These are phyloP conservation scores for Royoungia palumana DNA, from an alignment of 768 basidiomycete genomes.

Conservation along the genomic window DNA sequence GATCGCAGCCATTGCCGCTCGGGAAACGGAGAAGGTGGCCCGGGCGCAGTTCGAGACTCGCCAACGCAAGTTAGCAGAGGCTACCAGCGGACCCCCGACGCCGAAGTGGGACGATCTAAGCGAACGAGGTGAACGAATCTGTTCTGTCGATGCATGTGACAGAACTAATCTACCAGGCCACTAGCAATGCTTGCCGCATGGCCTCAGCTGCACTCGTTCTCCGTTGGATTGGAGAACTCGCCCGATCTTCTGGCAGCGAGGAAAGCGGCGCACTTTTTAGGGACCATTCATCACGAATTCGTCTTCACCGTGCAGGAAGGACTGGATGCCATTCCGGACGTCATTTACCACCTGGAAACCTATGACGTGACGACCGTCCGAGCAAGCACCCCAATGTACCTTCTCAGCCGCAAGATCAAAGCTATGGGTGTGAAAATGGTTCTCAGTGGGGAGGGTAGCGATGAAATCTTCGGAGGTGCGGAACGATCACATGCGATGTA, in stretches of 20 bases:
- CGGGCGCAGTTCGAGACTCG: constrained; percentile 73
- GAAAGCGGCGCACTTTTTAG: constrained; percentile 89
- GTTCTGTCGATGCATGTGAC: background rate
- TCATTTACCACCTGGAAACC: constrained; percentile 97
- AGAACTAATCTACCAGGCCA: constrained; percentile 4
- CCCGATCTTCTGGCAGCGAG: constrained; percentile 93
- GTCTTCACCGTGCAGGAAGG: constrained; percentile 98
- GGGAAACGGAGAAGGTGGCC: constrained; percentile 92
- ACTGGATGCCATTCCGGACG: constrained; percentile 93
- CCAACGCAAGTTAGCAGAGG: constrained; percentile 54
- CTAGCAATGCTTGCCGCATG: constrained; percentile 76
- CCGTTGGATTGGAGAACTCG: constrained; percentile 90
- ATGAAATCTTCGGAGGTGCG: constrained; percentile 93
- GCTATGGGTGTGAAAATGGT: constrained; percentile 99
- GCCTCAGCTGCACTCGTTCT: constrained; percentile 98
- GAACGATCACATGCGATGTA: constrained; percentile 3
- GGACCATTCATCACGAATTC: constrained; percentile 96
- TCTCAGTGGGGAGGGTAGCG: constrained; percentile 93
- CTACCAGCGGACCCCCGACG: constrained; percentile 53
- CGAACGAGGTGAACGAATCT: constrained; percentile 50
- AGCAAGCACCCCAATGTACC: constrained; percentile 98
- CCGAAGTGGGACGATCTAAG: constrained; percentile 44
- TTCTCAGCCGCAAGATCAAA: constrained; percentile 97
- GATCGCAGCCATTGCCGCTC: constrained; percentile 90
- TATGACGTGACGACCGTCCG: constrained; percentile 99